These are phyloP conservation scores for Stevia rebaudiana DNA, from an alignment of 140 eudicot species.

Conservation along the genomic window DNA sequence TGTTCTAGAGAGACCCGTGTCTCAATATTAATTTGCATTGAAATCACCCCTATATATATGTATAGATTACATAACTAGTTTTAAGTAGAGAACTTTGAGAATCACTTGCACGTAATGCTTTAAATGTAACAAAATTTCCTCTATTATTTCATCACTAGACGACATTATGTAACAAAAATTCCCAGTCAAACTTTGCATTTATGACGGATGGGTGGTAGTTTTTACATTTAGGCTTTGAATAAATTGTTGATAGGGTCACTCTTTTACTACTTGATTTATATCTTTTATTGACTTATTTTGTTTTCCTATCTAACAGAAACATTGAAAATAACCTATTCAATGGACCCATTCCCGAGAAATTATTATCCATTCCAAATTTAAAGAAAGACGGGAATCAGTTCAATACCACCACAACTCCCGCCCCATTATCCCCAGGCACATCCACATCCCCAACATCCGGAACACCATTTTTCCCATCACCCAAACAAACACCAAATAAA, in stretches of 20 bases:
- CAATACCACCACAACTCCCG: constrained; percentile 34
- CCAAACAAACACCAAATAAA: constrained; percentile 47
- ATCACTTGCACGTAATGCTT: too few species aligned
- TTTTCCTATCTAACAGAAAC: constrained; percentile 42
- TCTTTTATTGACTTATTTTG: constrained; percentile 13
- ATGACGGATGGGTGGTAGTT: not conserved
- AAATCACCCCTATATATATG: not conserved
- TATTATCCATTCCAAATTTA: constrained; percentile 60
- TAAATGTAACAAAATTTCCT: not conserved
- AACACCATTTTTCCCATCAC: constrained; percentile 48
- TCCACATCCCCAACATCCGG: constrained; percentile 37
- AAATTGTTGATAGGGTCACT: not conserved
- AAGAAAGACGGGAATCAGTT: constrained; percentile 63
- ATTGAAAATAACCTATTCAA: constrained; percentile 61
- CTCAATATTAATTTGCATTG: not conserved
- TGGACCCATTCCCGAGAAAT: constrained; percentile 78
- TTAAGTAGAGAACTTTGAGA: too few species aligned
- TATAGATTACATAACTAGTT: too few species aligned
- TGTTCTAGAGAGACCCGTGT: too few species aligned
- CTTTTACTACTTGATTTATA: not conserved
- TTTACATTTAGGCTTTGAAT: not conserved
- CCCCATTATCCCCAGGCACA: constrained; percentile 45
- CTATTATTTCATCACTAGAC: not conserved
- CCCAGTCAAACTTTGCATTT: constrained; percentile 1
- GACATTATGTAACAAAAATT: constrained; percentile 1